A percentile compares a stretch with the other conserved stretches of the same genome.
phyloP scores from a whole-genome alignment of 768 basidiomycete species.

The Leccinum boreale region DNA sequence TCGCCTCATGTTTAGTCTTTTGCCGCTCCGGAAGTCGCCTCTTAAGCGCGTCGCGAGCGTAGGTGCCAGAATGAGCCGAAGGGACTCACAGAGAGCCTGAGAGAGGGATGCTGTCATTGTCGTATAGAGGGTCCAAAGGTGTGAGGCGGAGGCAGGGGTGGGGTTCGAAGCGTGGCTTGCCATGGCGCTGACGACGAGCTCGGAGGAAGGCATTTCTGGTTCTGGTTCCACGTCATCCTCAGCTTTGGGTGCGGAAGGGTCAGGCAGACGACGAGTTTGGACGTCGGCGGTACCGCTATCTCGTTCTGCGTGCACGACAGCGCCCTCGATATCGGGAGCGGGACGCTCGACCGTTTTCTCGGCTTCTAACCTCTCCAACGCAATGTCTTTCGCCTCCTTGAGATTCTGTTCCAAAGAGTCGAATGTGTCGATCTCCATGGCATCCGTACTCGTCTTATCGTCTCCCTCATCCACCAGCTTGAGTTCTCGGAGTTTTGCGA shows the following conservation, averaged over 20 bases:
- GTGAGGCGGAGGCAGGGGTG: constrained; percentile 42
- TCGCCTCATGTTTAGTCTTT: constrained; percentile 98
- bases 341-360: constrained; percentile 27
- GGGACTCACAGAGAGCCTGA: constrained; percentile 90
- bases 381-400: constrained; percentile 24
- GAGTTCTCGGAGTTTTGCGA: constrained; percentile 77
- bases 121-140: constrained; percentile 91
- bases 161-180: constrained; percentile 18
- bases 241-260: constrained; percentile 29
- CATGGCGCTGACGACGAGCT: constrained; percentile 22
- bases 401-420: constrained; percentile 14
- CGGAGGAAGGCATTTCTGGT: constrained; percentile 13
- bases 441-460: constrained; percentile 34
- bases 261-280: constrained; percentile 14
- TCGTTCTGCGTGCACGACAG: constrained; percentile 38
- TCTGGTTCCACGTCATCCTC: constrained; percentile 26
- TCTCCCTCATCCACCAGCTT: constrained; percentile 64
- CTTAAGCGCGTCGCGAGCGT: constrained; percentile 90
- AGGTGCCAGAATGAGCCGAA: constrained; percentile 93
- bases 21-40: constrained; percentile 97
- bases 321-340: constrained; percentile 42
- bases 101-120: constrained; percentile 89
- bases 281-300: constrained; percentile 1
- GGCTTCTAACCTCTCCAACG: constrained; percentile 25
- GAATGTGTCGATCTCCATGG: constrained; percentile 50